Percentiles rank a stretch among this genome's conserved stretches.
Conservation (phyloP, 2,329 filamentous ascomycete genomes). For the Pseudogymnoascus sp. region DNA sequence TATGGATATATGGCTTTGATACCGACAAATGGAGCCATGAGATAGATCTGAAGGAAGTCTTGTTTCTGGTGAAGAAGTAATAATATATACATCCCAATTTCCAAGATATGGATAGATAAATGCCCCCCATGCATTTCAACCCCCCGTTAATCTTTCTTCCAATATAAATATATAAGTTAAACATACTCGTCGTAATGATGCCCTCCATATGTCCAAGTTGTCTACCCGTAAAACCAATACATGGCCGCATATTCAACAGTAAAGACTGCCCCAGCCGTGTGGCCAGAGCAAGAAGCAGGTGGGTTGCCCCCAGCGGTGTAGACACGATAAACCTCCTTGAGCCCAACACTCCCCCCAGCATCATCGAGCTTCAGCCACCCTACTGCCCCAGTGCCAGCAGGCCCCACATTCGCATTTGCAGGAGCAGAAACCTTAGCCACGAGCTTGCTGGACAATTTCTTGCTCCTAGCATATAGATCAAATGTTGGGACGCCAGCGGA, state of each 20-base stretch:
- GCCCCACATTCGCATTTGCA: slow-evolving; percentile 16
- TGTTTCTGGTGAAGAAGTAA: background rate
- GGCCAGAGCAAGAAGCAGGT: slow-evolving; percentile 13
- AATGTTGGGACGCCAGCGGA: slow-evolving; percentile 22
- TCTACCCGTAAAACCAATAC: slow-evolving; percentile 23
- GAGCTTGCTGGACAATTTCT: slow-evolving; percentile 20
- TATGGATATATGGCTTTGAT: background rate
- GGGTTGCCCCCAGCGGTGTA: slow-evolving; percentile 23
- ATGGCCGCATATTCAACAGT: slow-evolving; percentile 23
- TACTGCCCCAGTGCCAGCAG: slow-evolving; percentile 22
- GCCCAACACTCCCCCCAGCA: slow-evolving; percentile 19
- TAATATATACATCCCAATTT: background rate
- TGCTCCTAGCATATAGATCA: slow-evolving; percentile 16
- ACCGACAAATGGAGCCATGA: background rate
- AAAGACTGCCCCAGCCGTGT: slow-evolving; percentile 10
- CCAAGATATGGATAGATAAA: background rate
- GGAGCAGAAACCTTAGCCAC: slow-evolving; percentile 20
- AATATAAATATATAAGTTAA: background rate
- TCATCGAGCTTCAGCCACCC: slow-evolving; percentile 23
- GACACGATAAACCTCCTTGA: slow-evolving; percentile 23
- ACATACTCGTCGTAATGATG: background rate
- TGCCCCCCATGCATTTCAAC: background rate
- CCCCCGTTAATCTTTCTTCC: background rate
- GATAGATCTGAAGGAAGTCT: background rate
- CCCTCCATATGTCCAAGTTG: background rate